Percentiles rank a stretch among this genome's conserved stretches.
Evolutionary conservation across 2,329 filamentous ascomycete species (phyloP).

Genomic region (Trichoderma aggressivum): DNA sequence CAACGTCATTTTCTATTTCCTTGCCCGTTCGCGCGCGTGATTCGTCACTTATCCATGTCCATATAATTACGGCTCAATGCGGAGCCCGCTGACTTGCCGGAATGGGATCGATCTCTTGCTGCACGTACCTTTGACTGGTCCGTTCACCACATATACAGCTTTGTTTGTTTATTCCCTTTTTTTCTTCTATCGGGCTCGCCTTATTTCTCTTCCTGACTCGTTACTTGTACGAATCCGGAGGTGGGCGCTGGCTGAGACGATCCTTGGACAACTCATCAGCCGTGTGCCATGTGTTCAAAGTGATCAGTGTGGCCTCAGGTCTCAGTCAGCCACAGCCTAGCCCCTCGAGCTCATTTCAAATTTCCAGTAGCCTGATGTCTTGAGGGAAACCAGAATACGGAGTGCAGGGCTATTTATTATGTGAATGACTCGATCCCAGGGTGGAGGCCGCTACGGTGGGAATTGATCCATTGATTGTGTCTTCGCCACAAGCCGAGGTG

Average conservation of each 20-base stretch:
- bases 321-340: background rate
- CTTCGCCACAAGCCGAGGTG: background rate
- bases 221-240: background rate
- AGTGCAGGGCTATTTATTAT: background rate
- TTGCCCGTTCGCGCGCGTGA: constrained; percentile 11
- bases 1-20: background rate
- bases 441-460: background rate
- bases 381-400: background rate
- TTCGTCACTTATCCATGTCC: constrained; percentile 7
- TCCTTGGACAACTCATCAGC: background rate
- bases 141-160: background rate
- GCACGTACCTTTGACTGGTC: constrained; percentile 6
- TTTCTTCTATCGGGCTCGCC: background rate
- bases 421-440: constrained; percentile 7
- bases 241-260: background rate
- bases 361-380: background rate
- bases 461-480: background rate
- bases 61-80: constrained; percentile 15
- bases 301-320: background rate
- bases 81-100: constrained; percentile 17
- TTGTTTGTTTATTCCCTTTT: background rate
- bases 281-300: background rate
- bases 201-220: background rate
- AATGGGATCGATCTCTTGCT: constrained; percentile 17
- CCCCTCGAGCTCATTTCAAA: constrained; percentile 7